Evolutionary conservation across 345 rosid genomes (phyloP).

Genomic region (Rhodamnia argentea): DNA sequence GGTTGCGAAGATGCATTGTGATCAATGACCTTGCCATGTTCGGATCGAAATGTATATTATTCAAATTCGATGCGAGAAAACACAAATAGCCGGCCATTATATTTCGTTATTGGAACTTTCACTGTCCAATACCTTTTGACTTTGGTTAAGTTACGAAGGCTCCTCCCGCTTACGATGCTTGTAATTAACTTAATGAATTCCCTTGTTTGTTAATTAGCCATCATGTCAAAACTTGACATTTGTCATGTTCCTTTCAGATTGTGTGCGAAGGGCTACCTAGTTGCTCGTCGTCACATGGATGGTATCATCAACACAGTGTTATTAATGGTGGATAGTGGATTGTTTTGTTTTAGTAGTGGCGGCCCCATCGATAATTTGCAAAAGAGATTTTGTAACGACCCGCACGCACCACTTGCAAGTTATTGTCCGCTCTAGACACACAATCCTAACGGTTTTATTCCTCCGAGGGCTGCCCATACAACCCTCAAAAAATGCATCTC

Average conservation of each 20-base stretch:
- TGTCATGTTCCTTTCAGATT: slow-evolving; percentile 23
- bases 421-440: too few relatives aligned
- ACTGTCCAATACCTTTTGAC: neutral
- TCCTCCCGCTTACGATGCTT: neutral
- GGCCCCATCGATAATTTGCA: slow-evolving; percentile 94
- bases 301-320: slow-evolving; percentile 83
- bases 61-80: neutral
- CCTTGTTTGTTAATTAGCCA: neutral
- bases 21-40: too few relatives aligned
- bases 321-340: slow-evolving; percentile 91
- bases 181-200: too few relatives aligned
- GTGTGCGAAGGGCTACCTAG: slow-evolving; percentile 86
- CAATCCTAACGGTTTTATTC: too few relatives aligned
- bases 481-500: too few relatives aligned
- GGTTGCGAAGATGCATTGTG: too few relatives aligned
- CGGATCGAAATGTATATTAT: neutral
- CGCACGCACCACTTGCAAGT: too few relatives aligned
- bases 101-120: neutral
- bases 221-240: neutral
- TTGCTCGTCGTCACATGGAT: slow-evolving; percentile 85
- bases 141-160: neutral
- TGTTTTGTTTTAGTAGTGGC: slow-evolving; percentile 95
- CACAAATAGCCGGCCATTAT: neutral
- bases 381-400: too few relatives aligned
- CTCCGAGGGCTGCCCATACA: too few relatives aligned